phyloP scores from a whole-genome alignment of 2,329 filamentous ascomycete genomes.

The Colletotrichum caudatum region DNA sequence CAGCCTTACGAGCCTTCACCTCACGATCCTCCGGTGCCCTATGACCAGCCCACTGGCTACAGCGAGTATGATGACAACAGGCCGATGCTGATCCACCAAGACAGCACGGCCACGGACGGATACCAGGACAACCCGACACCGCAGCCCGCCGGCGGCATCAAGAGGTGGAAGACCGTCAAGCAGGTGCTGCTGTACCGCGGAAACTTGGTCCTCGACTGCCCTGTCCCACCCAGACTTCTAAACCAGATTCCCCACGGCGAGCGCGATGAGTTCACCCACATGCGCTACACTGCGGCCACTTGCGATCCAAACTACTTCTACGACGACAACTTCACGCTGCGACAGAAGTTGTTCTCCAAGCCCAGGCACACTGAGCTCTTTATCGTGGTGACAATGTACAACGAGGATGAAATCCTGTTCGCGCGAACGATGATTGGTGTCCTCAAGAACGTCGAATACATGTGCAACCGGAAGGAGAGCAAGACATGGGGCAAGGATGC shows the following conservation, averaged over 20 bases:
- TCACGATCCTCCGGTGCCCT: constrained; percentile 69
- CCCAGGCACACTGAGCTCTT: constrained; percentile 94
- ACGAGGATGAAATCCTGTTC: constrained; percentile 96
- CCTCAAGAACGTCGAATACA: constrained; percentile 98
- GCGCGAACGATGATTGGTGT: constrained; percentile 96
- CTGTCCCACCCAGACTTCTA: constrained; percentile 88
- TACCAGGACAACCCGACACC: constrained; percentile 60
- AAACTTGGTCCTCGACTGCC: constrained; percentile 96
- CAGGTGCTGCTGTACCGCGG: constrained; percentile 97
- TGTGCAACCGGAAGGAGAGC: constrained; percentile 92
- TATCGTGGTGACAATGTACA: constrained; percentile 99
- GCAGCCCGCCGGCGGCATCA: constrained; percentile 71
- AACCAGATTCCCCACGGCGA: constrained; percentile 91
- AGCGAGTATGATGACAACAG: constrained; percentile 75
- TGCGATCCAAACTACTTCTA: constrained; percentile 93
- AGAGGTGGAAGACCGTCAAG: constrained; percentile 98
- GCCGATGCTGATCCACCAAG: constrained; percentile 80
- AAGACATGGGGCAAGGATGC: constrained; percentile 99
- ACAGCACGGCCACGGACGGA: constrained; percentile 59
- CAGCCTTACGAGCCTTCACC: constrained; percentile 81
- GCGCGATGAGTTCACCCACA: constrained; percentile 90
- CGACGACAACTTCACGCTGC: constrained; percentile 88
- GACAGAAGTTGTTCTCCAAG: constrained; percentile 92
- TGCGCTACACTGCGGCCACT: constrained; percentile 94
- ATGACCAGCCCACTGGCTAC: constrained; percentile 44